A percentile compares a stretch with the other conserved stretches of the same genome.
These are phyloP conservation scores for Rhizopogon roseolus DNA, from an alignment of 768 basidiomycete species.

Conservation along the genomic window DNA sequence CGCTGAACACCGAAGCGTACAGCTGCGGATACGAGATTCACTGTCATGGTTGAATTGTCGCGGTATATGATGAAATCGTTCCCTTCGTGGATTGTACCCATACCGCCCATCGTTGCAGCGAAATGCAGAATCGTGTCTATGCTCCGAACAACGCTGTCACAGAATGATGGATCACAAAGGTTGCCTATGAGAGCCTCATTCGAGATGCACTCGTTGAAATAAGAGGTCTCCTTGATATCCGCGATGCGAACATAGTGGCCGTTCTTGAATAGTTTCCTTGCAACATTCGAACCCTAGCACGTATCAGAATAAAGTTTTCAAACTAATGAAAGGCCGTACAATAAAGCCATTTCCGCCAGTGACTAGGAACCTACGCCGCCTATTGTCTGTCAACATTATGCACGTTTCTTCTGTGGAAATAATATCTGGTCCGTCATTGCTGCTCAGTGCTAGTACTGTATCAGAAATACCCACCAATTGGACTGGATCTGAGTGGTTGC, in stretches of 20 bases:
- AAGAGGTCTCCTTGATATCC: slow-evolving; percentile 30
- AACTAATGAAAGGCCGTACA: slow-evolving; percentile 23
- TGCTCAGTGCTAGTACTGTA: not conserved
- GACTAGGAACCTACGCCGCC: slow-evolving; percentile 28
- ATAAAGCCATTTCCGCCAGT: slow-evolving; percentile 53
- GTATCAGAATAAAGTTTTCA: not conserved
- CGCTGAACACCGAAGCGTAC: slow-evolving; percentile 31
- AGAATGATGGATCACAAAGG: slow-evolving; percentile 39
- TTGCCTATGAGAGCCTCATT: slow-evolving; percentile 39
- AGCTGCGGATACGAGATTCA: slow-evolving; percentile 40
- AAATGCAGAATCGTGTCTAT: slow-evolving; percentile 48
- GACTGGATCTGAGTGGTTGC: too few relatives aligned
- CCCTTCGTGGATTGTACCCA: slow-evolving; percentile 52
- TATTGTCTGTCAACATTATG: not conserved
- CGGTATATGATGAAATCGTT: slow-evolving; percentile 48
- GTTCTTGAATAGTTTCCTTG: slow-evolving; percentile 27
- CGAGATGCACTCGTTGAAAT: slow-evolving; percentile 17
- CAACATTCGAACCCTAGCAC: slow-evolving; percentile 48
- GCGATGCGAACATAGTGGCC: slow-evolving; percentile 38
- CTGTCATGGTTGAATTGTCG: slow-evolving; percentile 46
- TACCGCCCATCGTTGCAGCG: slow-evolving; percentile 61
- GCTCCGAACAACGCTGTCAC: slow-evolving; percentile 31
- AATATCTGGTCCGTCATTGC: not conserved
- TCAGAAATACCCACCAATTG: not conserved
- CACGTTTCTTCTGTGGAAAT: not conserved